Evolutionary conservation across 441 rosid species (phyloP).

Genomic region (Corymbia citriodora): DNA sequence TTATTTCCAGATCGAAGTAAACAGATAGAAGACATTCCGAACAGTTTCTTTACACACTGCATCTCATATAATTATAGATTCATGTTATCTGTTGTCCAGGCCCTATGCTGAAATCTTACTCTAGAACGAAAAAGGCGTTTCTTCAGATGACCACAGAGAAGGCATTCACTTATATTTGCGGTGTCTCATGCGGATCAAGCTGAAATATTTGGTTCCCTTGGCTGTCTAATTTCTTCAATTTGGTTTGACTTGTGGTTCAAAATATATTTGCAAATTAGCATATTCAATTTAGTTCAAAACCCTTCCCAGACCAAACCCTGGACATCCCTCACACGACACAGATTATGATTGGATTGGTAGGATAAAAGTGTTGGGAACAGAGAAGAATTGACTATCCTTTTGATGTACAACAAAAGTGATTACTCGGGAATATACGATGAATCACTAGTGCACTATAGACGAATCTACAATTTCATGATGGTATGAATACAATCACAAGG

Average conservation of each 20-base stretch:
- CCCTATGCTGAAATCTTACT: background rate
- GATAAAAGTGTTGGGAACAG: no score
- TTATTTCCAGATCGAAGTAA: background rate
- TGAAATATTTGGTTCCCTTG: background rate
- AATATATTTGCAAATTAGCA: background rate
- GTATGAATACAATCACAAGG: no score
- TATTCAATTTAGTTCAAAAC: background rate
- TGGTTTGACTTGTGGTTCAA: background rate
- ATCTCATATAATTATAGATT: background rate
- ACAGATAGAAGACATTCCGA: background rate
- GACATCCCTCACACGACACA: background rate
- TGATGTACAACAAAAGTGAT: no score
- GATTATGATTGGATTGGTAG: background rate
- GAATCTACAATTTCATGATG: no score
- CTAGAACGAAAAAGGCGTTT: background rate
- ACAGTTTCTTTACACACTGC: background rate
- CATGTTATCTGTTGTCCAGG: background rate
- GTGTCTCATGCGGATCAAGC: background rate
- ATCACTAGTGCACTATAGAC: no score
- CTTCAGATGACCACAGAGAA: background rate
- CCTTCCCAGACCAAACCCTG: background rate
- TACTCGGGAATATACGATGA: no score
- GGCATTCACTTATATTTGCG: background rate
- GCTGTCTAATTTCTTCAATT: background rate
- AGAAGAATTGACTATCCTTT: no score